These are phyloP conservation scores for Daucus carota DNA, from an alignment of 129 eudicot species.

Conservation along the genomic window DH1_v3.0 NC_030382.2:46246001-46246500, in stretches of 20 bases:
- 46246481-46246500: too few species aligned
- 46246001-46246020: background rate
- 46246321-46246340: background rate
- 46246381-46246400: too few species aligned
- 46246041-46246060: background rate
- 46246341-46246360: background rate
- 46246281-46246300: background rate
- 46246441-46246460: too few species aligned
- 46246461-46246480: too few species aligned
- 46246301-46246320: background rate
- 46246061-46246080: background rate
- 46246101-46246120: background rate
- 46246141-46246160: background rate
- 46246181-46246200: conserved; percentile 59
- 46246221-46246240: conserved; percentile 57
- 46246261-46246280: conserved; percentile 12
- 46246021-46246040: background rate
- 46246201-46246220: conserved; percentile 59
- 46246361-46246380: too few species aligned
- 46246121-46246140: background rate
- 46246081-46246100: background rate
- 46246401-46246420: too few species aligned
- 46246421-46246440: too few species aligned
- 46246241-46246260: conserved; percentile 30
- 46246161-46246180: conserved; percentile 67